phyloP scores from a whole-genome alignment of 257 asterid genomes.

The Fraxinus americana region DNA sequence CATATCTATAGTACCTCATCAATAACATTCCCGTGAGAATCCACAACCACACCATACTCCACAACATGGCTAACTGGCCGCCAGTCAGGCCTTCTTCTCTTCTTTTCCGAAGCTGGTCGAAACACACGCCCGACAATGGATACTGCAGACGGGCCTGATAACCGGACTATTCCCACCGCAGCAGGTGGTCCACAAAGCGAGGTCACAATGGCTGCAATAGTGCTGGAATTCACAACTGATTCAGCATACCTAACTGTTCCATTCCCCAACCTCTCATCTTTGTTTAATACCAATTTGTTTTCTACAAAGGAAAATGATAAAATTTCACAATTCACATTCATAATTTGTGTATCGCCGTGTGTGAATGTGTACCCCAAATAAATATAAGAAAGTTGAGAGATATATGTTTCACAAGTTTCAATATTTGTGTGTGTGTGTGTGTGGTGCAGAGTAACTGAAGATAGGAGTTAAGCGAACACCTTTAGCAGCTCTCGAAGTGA shows the following conservation, averaged over 20 bases:
- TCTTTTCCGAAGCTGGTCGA: constrained; percentile 55
- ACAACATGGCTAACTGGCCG: constrained; percentile 78
- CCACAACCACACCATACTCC: constrained; percentile 77
- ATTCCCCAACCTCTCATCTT: constrained; percentile 69
- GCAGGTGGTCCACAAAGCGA: constrained; percentile 92
- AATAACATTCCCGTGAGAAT: constrained; percentile 63
- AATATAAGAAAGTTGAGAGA: background rate
- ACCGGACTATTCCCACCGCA: constrained; percentile 93
- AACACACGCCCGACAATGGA: constrained; percentile 66
- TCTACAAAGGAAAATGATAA: constrained; percentile 33
- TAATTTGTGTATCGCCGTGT: background rate
- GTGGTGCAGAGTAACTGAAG: background rate
- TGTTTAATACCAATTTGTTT: constrained; percentile 48
- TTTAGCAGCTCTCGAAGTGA: constrained; percentile 40
- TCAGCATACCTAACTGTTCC: constrained; percentile 44
- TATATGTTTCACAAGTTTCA: constrained; percentile 12
- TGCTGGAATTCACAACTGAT: constrained; percentile 51
- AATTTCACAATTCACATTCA: constrained; percentile 22
- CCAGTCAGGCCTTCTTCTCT: constrained; percentile 59
- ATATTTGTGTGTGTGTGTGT: background rate
- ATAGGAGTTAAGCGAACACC: constrained; percentile 28
- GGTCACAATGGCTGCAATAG: constrained; percentile 96
- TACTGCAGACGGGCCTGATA: constrained; percentile 81
- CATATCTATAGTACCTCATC: constrained; percentile 71
- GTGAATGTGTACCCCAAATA: background rate